phyloP scores from a whole-genome alignment of 352 stramenopile species.

The Globisporangium spinosum region DNA sequence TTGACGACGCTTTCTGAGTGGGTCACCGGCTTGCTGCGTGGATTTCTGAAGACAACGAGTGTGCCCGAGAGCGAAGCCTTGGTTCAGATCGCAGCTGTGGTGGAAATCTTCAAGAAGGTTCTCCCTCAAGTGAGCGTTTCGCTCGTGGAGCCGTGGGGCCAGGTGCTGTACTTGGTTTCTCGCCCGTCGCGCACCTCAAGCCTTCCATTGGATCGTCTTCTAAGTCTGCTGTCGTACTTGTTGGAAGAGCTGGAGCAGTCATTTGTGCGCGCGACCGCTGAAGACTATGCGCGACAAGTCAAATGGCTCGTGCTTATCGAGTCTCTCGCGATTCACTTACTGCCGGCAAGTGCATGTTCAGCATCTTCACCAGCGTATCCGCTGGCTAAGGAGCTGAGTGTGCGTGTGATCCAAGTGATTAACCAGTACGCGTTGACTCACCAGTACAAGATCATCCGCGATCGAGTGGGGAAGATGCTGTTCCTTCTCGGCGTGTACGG shows the following conservation, averaged over 20 bases:
- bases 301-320: constrained; percentile 70
- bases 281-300: constrained; percentile 70
- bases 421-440: constrained; percentile 49
- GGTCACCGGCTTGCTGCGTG: constrained; percentile 39
- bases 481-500: constrained; percentile 43
- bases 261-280: constrained; percentile 47
- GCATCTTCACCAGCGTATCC: neutral
- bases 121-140: constrained; percentile 56
- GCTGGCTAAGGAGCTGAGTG: constrained; percentile 25
- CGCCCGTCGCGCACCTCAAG: constrained; percentile 25
- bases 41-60: constrained; percentile 28
- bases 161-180: constrained; percentile 51
- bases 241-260: constrained; percentile 52
- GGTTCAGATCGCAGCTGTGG: constrained; percentile 19
- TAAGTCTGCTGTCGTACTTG: constrained; percentile 29
- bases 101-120: constrained; percentile 37
- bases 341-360: constrained; percentile 21
- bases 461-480: constrained; percentile 50
- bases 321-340: constrained; percentile 44
- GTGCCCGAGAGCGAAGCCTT: constrained; percentile 18
- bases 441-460: constrained; percentile 79
- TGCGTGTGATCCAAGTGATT: constrained; percentile 38
- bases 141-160: constrained; percentile 50
- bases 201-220: constrained; percentile 24
- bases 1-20: constrained; percentile 57